A percentile compares a stretch with the other conserved stretches of the same genome.
Conservation (phyloP, 345 rosid species). For the Bruguiera sexangula region DNA sequence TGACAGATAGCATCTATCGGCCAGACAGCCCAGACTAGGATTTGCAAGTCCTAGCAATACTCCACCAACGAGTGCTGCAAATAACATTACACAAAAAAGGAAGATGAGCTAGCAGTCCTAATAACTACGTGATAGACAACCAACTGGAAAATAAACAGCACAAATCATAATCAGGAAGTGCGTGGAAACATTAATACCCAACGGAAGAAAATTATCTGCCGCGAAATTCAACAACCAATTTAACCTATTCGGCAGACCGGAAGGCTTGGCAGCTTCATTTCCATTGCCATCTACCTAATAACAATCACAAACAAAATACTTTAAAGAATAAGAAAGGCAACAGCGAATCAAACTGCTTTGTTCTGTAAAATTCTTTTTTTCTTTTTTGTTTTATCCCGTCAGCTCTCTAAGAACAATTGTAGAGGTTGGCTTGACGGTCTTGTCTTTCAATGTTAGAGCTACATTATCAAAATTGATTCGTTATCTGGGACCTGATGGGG, state of each 20-base stretch:
- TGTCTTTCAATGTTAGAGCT: no score
- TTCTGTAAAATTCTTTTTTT: no score
- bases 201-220: constrained; percentile 68
- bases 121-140: not conserved
- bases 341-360: not conserved
- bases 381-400: no score
- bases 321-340: not conserved
- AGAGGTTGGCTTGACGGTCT: no score
- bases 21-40: constrained; percentile 82
- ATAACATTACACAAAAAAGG: not conserved
- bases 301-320: not conserved
- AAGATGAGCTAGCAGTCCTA: not conserved
- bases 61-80: constrained; percentile 78
- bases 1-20: constrained; percentile 64
- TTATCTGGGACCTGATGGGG: constrained; percentile 39
- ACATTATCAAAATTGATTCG: no score
- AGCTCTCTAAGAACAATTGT: not conserved
- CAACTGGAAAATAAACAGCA: not conserved
- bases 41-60: constrained; percentile 77
- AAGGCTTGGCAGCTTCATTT: constrained; percentile 19
- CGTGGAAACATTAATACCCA: constrained; percentile 39
- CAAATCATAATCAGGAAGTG: not conserved
- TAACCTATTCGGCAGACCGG: constrained; percentile 22
- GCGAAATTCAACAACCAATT: constrained; percentile 44
- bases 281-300: constrained; percentile 38